These are phyloP conservation scores for Trichoderma endophyticum DNA, from an alignment of 2,329 filamentous ascomycete species.

Conservation along the genomic window DNA sequence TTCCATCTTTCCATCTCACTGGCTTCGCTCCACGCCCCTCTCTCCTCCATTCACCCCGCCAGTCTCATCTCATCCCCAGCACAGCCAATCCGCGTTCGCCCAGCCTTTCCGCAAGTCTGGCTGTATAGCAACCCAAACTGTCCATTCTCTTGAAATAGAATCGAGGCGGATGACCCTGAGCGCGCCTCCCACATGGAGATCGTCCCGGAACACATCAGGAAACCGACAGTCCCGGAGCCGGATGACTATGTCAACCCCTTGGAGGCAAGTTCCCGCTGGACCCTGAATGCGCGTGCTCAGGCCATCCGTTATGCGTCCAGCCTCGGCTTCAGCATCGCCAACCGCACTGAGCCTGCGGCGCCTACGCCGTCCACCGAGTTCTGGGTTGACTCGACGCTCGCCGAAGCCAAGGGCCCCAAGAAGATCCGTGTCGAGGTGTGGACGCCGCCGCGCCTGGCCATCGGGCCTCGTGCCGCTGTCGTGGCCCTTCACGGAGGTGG, in stretches of 20 bases:
- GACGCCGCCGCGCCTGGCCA: slow-evolving; percentile 35
- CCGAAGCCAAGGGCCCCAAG: slow-evolving; percentile 33
- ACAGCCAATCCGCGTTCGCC: slow-evolving; percentile 17
- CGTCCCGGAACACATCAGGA: slow-evolving; percentile 27
- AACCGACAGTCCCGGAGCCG: slow-evolving; percentile 32
- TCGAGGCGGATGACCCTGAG: slow-evolving; percentile 2
- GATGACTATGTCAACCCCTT: slow-evolving; percentile 44
- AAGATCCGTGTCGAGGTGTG: slow-evolving; percentile 49
- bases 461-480: slow-evolving; percentile 49
- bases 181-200: slow-evolving; percentile 26
- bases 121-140: neutral
- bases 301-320: slow-evolving; percentile 44
- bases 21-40: neutral
- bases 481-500: slow-evolving; percentile 68
- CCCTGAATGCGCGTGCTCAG: slow-evolving; percentile 41
- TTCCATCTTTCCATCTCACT: neutral
- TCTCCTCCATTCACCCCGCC: slow-evolving; percentile 12
- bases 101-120: slow-evolving; percentile 15
- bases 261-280: slow-evolving; percentile 43
- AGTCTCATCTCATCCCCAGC: neutral
- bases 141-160: neutral
- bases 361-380: slow-evolving; percentile 38
- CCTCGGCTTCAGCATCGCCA: slow-evolving; percentile 42
- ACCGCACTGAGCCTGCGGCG: slow-evolving; percentile 40
- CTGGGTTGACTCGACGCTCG: slow-evolving; percentile 43